These are phyloP conservation scores for Trametes punicea DNA, from an alignment of 768 basidiomycete species.

Conservation along the genomic window DNA sequence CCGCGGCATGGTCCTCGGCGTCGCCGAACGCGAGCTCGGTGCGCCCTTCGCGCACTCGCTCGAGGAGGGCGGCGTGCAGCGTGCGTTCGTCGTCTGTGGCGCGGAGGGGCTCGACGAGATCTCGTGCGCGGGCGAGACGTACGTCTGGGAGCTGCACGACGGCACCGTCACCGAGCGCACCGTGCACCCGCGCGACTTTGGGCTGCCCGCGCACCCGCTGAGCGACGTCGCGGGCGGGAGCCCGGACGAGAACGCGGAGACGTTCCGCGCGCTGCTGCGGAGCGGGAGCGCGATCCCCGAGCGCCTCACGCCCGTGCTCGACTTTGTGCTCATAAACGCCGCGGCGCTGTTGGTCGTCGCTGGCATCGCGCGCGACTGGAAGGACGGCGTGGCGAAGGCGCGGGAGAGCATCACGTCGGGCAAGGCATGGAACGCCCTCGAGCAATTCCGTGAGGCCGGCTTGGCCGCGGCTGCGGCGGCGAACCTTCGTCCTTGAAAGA, in stretches of 20 bases:
- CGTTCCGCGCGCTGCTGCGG: slow-evolving; percentile 61
- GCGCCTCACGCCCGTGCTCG: slow-evolving; percentile 58
- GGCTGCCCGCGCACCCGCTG: slow-evolving; percentile 68
- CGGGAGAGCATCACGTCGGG: slow-evolving; percentile 29
- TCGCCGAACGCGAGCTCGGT: slow-evolving; percentile 80
- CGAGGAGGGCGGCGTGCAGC: slow-evolving; percentile 66
- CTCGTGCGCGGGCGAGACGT: slow-evolving; percentile 87
- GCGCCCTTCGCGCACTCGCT: slow-evolving; percentile 76
- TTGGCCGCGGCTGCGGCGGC: slow-evolving; percentile 12
- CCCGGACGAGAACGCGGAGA: slow-evolving; percentile 79
- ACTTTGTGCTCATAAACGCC: slow-evolving; percentile 91
- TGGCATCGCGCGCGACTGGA: slow-evolving; percentile 50
- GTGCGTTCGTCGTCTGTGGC: slow-evolving; percentile 92
- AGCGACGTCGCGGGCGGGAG: slow-evolving; percentile 64
- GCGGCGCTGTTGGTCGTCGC: slow-evolving; percentile 85
- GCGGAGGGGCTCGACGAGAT: slow-evolving; percentile 92
- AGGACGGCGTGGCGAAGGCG: slow-evolving; percentile 22
- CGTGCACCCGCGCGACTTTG: slow-evolving; percentile 75
- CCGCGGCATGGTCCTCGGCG: slow-evolving; percentile 86
- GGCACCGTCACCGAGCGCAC: slow-evolving; percentile 60
- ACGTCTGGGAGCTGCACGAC: slow-evolving; percentile 76
- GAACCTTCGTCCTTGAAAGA: neutral
- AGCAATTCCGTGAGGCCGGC: slow-evolving; percentile 27
- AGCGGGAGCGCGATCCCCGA: slow-evolving; percentile 55
- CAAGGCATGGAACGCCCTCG: slow-evolving; percentile 31